Percentiles rank a stretch among this genome's conserved stretches.
These are phyloP conservation scores for Cruciata laevipes DNA, from an alignment of 257 asterid species.

Conservation along the genomic window DNA sequence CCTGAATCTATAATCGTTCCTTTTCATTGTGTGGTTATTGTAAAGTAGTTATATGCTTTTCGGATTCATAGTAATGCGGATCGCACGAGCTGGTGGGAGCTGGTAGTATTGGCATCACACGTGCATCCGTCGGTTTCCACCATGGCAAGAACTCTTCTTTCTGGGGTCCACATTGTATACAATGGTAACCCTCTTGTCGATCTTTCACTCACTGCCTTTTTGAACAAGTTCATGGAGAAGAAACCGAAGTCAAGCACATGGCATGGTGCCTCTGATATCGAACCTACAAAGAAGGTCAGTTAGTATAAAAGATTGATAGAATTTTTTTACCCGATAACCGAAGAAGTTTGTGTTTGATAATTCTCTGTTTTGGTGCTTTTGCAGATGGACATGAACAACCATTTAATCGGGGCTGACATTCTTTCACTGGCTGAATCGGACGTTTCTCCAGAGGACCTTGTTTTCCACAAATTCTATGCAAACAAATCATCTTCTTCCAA, in stretches of 20 bases:
- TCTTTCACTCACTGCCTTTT: conserved; percentile 71
- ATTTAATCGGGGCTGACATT: conserved; percentile 75
- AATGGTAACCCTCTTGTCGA: conserved; percentile 81
- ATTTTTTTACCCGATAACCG: not conserved
- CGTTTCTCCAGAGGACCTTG: conserved; percentile 81
- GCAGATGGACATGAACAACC: conserved; percentile 74
- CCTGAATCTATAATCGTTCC: not conserved
- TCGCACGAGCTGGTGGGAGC: conserved; percentile 91
- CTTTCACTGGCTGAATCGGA: conserved; percentile 65
- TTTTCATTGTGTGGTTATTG: not conserved
- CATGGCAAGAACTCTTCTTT: conserved; percentile 84
- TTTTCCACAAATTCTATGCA: conserved; percentile 81
- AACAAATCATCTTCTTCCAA: conserved; percentile 64
- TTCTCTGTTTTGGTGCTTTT: conserved; percentile 4
- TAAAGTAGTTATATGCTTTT: not conserved
- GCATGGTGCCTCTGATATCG: conserved; percentile 90
- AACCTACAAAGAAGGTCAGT: conserved; percentile 85
- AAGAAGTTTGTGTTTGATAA: not conserved
- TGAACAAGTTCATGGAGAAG: conserved; percentile 97
- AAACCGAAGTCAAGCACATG: conserved; percentile 75
- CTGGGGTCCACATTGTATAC: conserved; percentile 79
- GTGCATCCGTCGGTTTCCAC: conserved; percentile 95
- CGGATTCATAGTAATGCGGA: conserved; percentile 72
- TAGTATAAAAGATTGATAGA: not conserved
- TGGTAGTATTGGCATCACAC: conserved; percentile 65